Base-by-base conservation (phyloP, 2,329 filamentous ascomycete species). In the Nigrospora osmanthi region DNA sequence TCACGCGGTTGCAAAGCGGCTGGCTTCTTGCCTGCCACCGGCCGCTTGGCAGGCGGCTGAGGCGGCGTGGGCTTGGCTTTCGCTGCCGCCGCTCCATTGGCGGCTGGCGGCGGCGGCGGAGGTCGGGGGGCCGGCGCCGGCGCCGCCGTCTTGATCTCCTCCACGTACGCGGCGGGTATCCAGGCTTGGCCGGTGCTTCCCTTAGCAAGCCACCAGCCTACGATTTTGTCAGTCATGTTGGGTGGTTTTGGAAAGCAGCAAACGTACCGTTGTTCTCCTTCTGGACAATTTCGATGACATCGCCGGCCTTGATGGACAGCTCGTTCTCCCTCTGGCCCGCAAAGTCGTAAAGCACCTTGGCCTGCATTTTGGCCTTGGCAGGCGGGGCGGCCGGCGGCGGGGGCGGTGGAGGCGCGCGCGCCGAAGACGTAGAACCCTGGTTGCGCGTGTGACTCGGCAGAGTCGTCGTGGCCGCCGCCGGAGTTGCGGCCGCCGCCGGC, bases 161-260 rank as follows among this genome's bases (percentile, higher is more conserved):
- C 86, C 10, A 98, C 84, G 58, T 98, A 98, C 16, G 91, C 89
- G 16, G 90, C 87, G 0, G 93, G 93, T 3, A 93, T 81, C 93
- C 93, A 98, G 42, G 89, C 93, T 65, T 93, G 88, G n/a, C 80
- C 79, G 5, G 55, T 54, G 6, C 53, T 67, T 50, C 84, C 87
- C 71, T 89, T 91, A 51, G 85, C 93, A 39, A 97, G 75, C 91
- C 91, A 97, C 93, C 93, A 98, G 43, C 93, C 91, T 95, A 54
- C 35, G 42, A n/a, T 43, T 30, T 36, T 44, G 52, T 75, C 62
- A 73, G 67, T 47, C 40, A 38, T 19, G 14, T 6, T 31, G 15
- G 2, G 17, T 17, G n/a, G 5, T 14, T 11, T 45, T 40, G 11
- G n/a, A 7, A 9, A 42, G 35, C 35, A 16, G 31, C 39, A 19